Base-by-base conservation (phyloP, 768 basidiomycete species). In the Podaxis sp. region DNA sequence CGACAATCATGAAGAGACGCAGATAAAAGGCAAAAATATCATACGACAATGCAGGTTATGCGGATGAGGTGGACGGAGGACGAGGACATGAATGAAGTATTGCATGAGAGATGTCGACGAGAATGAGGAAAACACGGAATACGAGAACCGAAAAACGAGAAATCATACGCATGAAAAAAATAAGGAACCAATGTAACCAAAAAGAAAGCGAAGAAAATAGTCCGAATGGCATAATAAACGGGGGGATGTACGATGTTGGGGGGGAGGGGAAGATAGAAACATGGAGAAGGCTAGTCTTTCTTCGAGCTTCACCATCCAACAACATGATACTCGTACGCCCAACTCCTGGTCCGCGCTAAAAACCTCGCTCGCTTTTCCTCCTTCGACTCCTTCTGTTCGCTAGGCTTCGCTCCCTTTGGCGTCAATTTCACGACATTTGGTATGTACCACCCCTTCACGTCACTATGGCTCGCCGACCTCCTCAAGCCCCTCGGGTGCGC, bases 271-370 rank as follows among this genome's bases (percentile, higher is more conserved):
- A 44, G 46, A 37, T 32, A 46, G 48, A 27, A 52, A 59, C 36
- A 59, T 3, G 32, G 14, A 52, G 28, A 32, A 32, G 28, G 9
- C n/a, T 32, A 32, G 7, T 32, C 32, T 35, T 23, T 18, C 18
- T 44, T 44, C 42, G 21, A 6, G 16, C 42, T 18, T 70, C 57
- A 89, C 88, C 88, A 90, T 44, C 88, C 88, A 16, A 79, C 69
- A 62, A 73, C 76, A 70, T 89, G 88, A 69, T 80, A 89, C 62
- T 89, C 85, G 61, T 87, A 81, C 21, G 84, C 82, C 85, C 83
- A 88, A 68, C 85, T 89, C 55, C 81, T 78, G 69, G 87, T 88
- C 64, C 86, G 74, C 55, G 83, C 80, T 70, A 88, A 68, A 10
- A 80, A 81, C 35, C 72, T 74, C 70, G 71, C 73, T 64, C 65